Evolutionary conservation across 1,139 yeast genomes (phyloP), one percentile per base, ranked within the genome.

Genomic region (Blastobotrys elegans): DNA sequence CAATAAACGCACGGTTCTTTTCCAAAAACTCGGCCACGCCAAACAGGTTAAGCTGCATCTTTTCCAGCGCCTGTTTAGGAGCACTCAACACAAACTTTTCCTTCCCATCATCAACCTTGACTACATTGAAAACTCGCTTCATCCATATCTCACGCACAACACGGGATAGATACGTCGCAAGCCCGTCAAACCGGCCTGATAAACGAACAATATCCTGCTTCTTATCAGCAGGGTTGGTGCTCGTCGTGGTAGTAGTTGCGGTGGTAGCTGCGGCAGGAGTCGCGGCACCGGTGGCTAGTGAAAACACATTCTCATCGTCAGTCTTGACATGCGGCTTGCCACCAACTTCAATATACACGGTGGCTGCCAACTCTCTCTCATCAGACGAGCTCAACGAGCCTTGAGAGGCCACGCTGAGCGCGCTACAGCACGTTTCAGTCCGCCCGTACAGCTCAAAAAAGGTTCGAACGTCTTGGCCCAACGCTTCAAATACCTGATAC

Each of bases 161-260:
- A 59, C 98, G 77, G 0, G 96, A 76, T 32, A 89, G 69, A 51
- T 90, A 76, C 39, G 89, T 75, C 17, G 94, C 82, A n/a, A 89
- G 77, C 44, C 97, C 97, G 64, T 88, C 92, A 59, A 90, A 89
- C 55, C 97, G 73, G 56, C 96, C 96, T 67, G 96, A 86, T 54
- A 92, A 74, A 31, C 87, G 79, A 8, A 92, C 96, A 60, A 84
- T 82, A 33, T 57, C 59, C 18, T 44, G 41, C 21, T 43, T 43
- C 20, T 33, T 35, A 16, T 27, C 35, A 26, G 27, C 14, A 3
- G 22, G 22, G 4, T 7, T 11, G 35, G 17, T 21, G 27, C n/a
- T 11, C 26, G 40, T 20, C 24, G 46, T 16, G 11, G 40, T 14
- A n/a, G n/a, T n/a, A n/a, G n/a, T n/a, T n/a, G n/a, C n/a, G n/a